phyloP scores from a whole-genome alignment of 768 basidiomycete species.

The Cantharellus cinnabarinus region DNA sequence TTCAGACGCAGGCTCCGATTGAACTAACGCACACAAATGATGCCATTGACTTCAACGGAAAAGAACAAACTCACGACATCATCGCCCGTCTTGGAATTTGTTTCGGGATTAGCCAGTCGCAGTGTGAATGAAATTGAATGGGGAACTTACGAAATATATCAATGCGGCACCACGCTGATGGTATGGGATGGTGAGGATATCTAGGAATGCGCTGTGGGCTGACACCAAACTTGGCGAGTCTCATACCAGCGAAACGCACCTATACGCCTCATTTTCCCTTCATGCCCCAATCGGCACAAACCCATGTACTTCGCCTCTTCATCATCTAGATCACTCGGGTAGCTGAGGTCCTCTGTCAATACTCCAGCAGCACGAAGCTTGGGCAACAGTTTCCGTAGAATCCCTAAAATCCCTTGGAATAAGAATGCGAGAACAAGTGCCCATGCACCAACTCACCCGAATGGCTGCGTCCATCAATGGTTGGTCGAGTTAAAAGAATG shows the following conservation, averaged over 20 bases:
- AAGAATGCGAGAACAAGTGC: not conserved
- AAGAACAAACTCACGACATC: slow-evolving; percentile 44
- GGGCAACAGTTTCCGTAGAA: slow-evolving; percentile 38
- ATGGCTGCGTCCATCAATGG: slow-evolving; percentile 55
- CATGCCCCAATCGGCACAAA: slow-evolving; percentile 34
- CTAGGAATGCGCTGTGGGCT: slow-evolving; percentile 15
- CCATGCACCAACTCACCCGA: slow-evolving; percentile 24
- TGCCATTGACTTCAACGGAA: not conserved
- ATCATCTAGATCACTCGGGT: slow-evolving; percentile 44
- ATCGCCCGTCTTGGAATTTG: slow-evolving; percentile 29
- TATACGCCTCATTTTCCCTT: slow-evolving; percentile 43
- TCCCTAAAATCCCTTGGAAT: slow-evolving; percentile 21
- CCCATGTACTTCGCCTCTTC: slow-evolving; percentile 71
- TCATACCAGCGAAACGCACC: slow-evolving; percentile 16
- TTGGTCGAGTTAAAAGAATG: slow-evolving; percentile 60
- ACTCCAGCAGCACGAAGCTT: slow-evolving; percentile 36
- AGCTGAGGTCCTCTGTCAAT: slow-evolving; percentile 59
- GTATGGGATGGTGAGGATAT: slow-evolving; percentile 72
- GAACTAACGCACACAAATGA: slow-evolving; percentile 30
- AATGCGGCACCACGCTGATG: slow-evolving; percentile 59
- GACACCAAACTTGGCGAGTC: too few species aligned
- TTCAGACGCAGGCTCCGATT: slow-evolving; percentile 77
- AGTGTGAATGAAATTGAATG: not conserved
- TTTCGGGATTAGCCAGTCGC: not conserved
- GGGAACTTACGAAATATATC: slow-evolving; percentile 59